Conservation (phyloP, 306 rosid genomes). For the Fagus sylvatica region DNA sequence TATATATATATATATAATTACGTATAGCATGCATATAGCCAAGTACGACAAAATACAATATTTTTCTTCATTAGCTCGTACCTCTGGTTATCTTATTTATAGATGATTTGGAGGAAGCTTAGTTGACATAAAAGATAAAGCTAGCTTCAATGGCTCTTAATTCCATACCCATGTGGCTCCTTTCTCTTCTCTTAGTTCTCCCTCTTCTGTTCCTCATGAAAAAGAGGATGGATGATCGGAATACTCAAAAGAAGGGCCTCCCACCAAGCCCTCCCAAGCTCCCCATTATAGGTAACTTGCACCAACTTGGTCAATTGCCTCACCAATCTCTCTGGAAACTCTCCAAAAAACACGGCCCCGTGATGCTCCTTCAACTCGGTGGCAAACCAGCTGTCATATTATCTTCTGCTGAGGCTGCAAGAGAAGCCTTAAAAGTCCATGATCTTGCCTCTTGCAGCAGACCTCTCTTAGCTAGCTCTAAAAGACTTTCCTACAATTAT, state of each 20-base stretch:
- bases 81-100: not conserved
- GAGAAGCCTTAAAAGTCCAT: slow-evolving; percentile 25
- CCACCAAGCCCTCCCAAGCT: slow-evolving; percentile 46
- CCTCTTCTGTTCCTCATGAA: slow-evolving; percentile 3
- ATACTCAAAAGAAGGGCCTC: too few relatives aligned
- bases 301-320: slow-evolving; percentile 32
- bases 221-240: not conserved
- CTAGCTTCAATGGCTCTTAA: not conserved
- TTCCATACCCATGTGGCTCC: not conserved
- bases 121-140: not conserved
- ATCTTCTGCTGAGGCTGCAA: slow-evolving; percentile 39
- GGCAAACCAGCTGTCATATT: not conserved
- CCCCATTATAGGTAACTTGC: slow-evolving; percentile 43
- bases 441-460: slow-evolving; percentile 35
- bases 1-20: too few relatives aligned
- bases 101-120: not conserved
- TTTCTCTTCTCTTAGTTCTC: not conserved
- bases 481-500: slow-evolving; percentile 22
- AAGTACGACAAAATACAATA: not conserved
- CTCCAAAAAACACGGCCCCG: slow-evolving; percentile 26
- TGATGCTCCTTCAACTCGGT: slow-evolving; percentile 31
- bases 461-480: not conserved
- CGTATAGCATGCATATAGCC: too few relatives aligned
- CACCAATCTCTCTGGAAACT: slow-evolving; percentile 30
- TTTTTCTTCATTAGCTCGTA: not conserved